Evolutionary conservation across 176 grass and related monocot species (phyloP), one percentile per base, ranked within the genome.

Genomic region (Avena sativa): DNA sequence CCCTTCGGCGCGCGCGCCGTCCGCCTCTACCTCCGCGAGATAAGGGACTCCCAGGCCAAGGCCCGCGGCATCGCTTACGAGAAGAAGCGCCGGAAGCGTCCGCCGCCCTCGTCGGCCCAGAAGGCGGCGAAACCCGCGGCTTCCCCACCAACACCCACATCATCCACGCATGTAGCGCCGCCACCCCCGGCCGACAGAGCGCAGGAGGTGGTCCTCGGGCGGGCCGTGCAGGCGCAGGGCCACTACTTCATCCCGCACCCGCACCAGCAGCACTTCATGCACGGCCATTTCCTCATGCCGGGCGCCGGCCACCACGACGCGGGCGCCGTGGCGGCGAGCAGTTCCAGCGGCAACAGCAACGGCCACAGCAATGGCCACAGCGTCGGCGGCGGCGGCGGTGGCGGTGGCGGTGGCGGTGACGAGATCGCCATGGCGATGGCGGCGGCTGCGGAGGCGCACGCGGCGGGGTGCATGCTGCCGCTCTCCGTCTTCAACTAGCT

Each of bases 1-100:
- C 93, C 93, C 10, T 95, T 95, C 59, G 93, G 91, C 2, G 88
- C 93, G 0, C 93, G 93, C 49, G 91, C 93, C 14, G 93, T 95
- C 0, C 63, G 93, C 0, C 93, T 95, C 30, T 95, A 95, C 66
- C 93, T 95, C 84, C 86, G 93, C 57, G 93, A 92, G 86, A 81
- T 95, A 28, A 79, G 90, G 32, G 91, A 92, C 58, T 56, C 16
- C 80, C 91, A 92, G 80, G 84, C 91, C 80, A 92, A 92, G 87
- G 91, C 91, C 0, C 87, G 91, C 9, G 91, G 91, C 75, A 89
- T 92, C 84, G 76, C 91, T 30, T 92, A 92, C 84, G 84, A 92
- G 91, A 92, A 92, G 87, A 92, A 92, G 87, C 84, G 87, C 60
- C 87, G 84, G 43, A 92, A 92, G 84, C 87, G 91, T 32, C 83